These are phyloP conservation scores for Incumbomyces lentus DNA, from an alignment of 2,329 filamentous ascomycete genomes.

Conservation along the genomic window DNA sequence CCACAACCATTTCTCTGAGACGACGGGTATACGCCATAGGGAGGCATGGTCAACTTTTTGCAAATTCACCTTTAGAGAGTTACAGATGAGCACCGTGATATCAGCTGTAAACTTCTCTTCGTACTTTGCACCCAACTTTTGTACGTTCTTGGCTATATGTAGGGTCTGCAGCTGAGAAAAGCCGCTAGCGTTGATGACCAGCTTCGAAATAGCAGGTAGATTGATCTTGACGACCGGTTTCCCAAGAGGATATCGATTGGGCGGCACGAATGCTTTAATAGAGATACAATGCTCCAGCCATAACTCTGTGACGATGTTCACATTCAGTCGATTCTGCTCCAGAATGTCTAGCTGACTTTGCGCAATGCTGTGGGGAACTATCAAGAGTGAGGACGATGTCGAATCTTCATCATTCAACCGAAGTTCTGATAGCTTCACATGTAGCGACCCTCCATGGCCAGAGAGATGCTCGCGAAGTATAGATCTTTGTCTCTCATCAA, in stretches of 20 bases:
- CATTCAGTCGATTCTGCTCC: slow-evolving; percentile 19
- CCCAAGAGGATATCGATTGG: slow-evolving; percentile 61
- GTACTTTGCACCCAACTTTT: slow-evolving; percentile 68
- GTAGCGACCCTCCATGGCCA: slow-evolving; percentile 32
- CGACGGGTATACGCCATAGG: slow-evolving; percentile 68
- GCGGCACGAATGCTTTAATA: slow-evolving; percentile 59
- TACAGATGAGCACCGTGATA: slow-evolving; percentile 67
- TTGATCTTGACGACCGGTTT: slow-evolving; percentile 64
- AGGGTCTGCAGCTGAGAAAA: slow-evolving; percentile 77
- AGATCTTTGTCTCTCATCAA: slow-evolving; percentile 23
- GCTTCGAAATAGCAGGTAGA: slow-evolving; percentile 55
- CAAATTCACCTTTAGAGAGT: slow-evolving; percentile 30
- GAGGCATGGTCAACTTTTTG: slow-evolving; percentile 65
- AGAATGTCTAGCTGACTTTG: slow-evolving; percentile 25
- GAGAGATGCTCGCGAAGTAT: slow-evolving; percentile 32
- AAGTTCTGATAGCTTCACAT: slow-evolving; percentile 27
- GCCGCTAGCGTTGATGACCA: slow-evolving; percentile 69
- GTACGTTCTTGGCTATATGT: slow-evolving; percentile 68
- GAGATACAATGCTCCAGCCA: slow-evolving; percentile 86
- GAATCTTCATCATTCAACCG: slow-evolving; percentile 12
- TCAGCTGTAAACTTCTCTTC: slow-evolving; percentile 63
- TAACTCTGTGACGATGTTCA: slow-evolving; percentile 64
- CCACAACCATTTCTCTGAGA: slow-evolving; percentile 76
- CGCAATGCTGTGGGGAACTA: slow-evolving; percentile 37
- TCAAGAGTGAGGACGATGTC: slow-evolving; percentile 18